Percentiles rank a stretch among this genome's conserved stretches.
Evolutionary conservation across 2,329 filamentous ascomycete genomes (phyloP).

Genomic region (Colletotrichum acutatum): DNA sequence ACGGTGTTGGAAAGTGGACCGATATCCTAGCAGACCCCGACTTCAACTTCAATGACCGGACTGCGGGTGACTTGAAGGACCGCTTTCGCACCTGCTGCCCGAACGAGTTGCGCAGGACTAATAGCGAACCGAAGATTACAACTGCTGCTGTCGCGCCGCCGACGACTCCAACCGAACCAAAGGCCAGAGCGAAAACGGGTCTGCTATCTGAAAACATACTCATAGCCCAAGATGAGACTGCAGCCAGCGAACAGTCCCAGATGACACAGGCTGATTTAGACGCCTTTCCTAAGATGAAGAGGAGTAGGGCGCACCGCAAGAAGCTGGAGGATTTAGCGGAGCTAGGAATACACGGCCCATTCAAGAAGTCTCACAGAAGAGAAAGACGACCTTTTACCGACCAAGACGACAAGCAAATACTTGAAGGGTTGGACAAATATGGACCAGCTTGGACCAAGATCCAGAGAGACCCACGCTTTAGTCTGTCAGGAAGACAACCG

Average conservation of each 20-base stretch:
- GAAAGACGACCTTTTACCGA: slow-evolving; percentile 71
- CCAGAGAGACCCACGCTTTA: slow-evolving; percentile 67
- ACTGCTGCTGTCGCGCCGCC: slow-evolving; percentile 32
- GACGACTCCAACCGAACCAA: slow-evolving; percentile 39
- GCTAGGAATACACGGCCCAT: slow-evolving; percentile 70
- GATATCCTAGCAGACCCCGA: slow-evolving; percentile 70
- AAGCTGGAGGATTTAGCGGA: slow-evolving; percentile 65
- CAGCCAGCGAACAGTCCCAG: slow-evolving; percentile 37
- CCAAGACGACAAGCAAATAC: slow-evolving; percentile 71
- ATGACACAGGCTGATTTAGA: slow-evolving; percentile 44
- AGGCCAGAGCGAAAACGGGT: slow-evolving; percentile 57
- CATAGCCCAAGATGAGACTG: slow-evolving; percentile 55
- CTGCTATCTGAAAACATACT: slow-evolving; percentile 67
- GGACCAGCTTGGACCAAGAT: slow-evolving; percentile 75
- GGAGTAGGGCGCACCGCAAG: slow-evolving; percentile 65
- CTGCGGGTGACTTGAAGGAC: slow-evolving; percentile 73
- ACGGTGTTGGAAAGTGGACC: slow-evolving; percentile 75
- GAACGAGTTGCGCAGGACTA: slow-evolving; percentile 64
- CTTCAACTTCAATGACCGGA: slow-evolving; percentile 70
- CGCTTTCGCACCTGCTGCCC: slow-evolving; percentile 75
- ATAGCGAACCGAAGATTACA: slow-evolving; percentile 41
- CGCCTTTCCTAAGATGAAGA: slow-evolving; percentile 55
- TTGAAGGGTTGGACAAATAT: slow-evolving; percentile 68
- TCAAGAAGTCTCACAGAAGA: slow-evolving; percentile 70
- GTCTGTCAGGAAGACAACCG: slow-evolving; percentile 68